Conservation (phyloP, 1,284 basidiomycete genomes). For the Pascua sp. region DNA sequence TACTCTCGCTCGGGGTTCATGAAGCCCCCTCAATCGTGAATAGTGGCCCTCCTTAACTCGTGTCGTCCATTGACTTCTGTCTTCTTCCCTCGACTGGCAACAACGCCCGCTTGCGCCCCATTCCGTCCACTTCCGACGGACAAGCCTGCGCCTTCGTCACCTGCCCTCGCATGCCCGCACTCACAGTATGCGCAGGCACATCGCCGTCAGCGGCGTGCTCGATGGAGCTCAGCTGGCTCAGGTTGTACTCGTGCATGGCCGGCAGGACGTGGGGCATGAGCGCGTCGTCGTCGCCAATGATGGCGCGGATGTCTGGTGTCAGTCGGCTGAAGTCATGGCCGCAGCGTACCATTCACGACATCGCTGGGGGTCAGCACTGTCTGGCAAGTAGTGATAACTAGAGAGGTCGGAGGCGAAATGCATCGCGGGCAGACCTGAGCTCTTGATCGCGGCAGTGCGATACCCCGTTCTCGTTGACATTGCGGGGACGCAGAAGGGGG, state of each 20-base stretch:
- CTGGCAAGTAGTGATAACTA: not conserved
- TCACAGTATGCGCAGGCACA: slow-evolving; percentile 26
- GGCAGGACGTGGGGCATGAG: slow-evolving; percentile 73
- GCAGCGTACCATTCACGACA: slow-evolving; percentile 75
- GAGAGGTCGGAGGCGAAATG: not conserved
- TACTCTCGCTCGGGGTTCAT: too few species aligned
- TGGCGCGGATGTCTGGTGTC: slow-evolving; percentile 71
- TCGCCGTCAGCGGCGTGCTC: slow-evolving; percentile 51
- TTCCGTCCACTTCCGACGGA: not conserved
- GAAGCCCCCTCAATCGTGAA: too few species aligned
- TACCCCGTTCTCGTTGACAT: too few species aligned
- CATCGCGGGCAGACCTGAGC: too few species aligned
- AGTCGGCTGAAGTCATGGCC: not conserved
- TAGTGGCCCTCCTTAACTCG: too few species aligned
- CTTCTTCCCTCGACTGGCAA: too few species aligned
- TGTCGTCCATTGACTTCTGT: too few species aligned
- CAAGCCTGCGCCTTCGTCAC: not conserved
- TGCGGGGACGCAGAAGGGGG: too few species aligned
- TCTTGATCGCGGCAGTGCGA: too few species aligned
- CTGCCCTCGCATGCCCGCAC: not conserved
- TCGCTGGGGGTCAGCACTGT: slow-evolving; percentile 52
- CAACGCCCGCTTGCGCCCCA: not conserved
- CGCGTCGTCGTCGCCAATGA: slow-evolving; percentile 76
- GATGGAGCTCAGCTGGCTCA: slow-evolving; percentile 77
- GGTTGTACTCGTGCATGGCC: slow-evolving; percentile 75